Evolutionary conservation across 2,329 filamentous ascomycete species (phyloP).

Genomic region (Aspergillus jensenii): DNA sequence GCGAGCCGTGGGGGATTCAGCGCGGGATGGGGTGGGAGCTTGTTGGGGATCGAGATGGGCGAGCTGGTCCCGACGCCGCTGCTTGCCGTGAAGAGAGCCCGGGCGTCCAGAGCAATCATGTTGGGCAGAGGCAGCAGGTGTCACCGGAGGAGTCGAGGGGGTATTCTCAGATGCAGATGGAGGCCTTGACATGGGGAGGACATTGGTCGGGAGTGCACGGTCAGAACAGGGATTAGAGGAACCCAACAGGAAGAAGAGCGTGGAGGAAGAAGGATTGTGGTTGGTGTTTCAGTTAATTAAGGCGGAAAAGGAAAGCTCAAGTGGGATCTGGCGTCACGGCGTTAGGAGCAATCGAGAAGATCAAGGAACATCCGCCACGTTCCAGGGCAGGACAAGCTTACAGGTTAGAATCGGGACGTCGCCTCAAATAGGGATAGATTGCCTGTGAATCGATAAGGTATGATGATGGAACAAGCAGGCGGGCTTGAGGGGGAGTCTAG

Average conservation of each 20-base stretch:
- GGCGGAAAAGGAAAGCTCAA: constrained; percentile 14
- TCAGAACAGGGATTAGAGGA: constrained; percentile 17
- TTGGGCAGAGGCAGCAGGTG: constrained; percentile 42
- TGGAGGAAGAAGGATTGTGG: constrained; percentile 16
- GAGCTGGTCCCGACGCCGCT: constrained; percentile 34
- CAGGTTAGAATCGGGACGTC: constrained; percentile 23
- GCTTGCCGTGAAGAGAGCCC: constrained; percentile 29
- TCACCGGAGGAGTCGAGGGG: constrained; percentile 45
- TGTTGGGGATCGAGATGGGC: constrained; percentile 30
- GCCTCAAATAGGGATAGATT: constrained; percentile 12
- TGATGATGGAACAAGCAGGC: constrained; percentile 2
- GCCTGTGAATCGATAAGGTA: constrained; percentile 1
- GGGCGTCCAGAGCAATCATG: constrained; percentile 36
- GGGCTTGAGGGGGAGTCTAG: neutral
- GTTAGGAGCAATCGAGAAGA: constrained; percentile 15
- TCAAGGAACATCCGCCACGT: constrained; percentile 27
- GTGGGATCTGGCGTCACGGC: constrained; percentile 28
- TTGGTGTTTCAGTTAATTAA: constrained; percentile 17
- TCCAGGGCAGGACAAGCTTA: constrained; percentile 29
- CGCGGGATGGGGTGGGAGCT: constrained; percentile 32
- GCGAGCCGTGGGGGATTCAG: constrained; percentile 38
- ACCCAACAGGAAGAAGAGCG: constrained; percentile 15
- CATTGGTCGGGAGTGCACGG: constrained; percentile 46
- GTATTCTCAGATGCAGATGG: constrained; percentile 43
- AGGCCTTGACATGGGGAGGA: constrained; percentile 52